These are phyloP conservation scores for Psilocybe cyanescens DNA, from an alignment of 768 basidiomycete species.

Conservation along the genomic window DNA sequence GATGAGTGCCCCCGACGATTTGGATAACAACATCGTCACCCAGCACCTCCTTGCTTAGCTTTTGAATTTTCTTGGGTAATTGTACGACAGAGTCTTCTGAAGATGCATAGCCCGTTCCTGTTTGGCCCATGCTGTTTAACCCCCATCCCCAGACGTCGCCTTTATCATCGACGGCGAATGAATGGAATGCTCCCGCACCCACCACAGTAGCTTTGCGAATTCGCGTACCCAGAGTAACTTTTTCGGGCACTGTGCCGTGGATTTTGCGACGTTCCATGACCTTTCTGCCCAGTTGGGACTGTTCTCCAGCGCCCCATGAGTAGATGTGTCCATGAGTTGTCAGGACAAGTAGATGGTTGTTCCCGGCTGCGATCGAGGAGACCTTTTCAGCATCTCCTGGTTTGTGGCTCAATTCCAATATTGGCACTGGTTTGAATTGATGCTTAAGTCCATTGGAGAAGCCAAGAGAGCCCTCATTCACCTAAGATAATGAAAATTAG, in stretches of 20 bases:
- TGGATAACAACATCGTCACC: constrained; percentile 65
- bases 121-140: constrained; percentile 89
- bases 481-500: constrained; percentile 40
- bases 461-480: constrained; percentile 82
- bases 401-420: constrained; percentile 62
- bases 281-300: constrained; percentile 89
- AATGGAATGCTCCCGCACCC: constrained; percentile 85
- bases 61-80: constrained; percentile 64
- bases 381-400: constrained; percentile 74
- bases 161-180: constrained; percentile 85
- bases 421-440: constrained; percentile 67
- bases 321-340: constrained; percentile 89
- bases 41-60: constrained; percentile 64
- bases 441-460: constrained; percentile 70
- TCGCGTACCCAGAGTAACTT: constrained; percentile 75
- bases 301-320: constrained; percentile 90
- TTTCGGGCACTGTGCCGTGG: constrained; percentile 88
- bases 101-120: constrained; percentile 59
- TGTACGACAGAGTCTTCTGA: constrained; percentile 57
- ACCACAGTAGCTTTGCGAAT: constrained; percentile 61
- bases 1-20: constrained; percentile 85
- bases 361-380: constrained; percentile 76
- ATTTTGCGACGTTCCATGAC: constrained; percentile 88
- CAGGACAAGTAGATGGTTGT: constrained; percentile 88
- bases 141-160: constrained; percentile 96